Evolutionary conservation across 2,329 filamentous ascomycete species (phyloP).

Genomic region (Penicillium sp.): DNA sequence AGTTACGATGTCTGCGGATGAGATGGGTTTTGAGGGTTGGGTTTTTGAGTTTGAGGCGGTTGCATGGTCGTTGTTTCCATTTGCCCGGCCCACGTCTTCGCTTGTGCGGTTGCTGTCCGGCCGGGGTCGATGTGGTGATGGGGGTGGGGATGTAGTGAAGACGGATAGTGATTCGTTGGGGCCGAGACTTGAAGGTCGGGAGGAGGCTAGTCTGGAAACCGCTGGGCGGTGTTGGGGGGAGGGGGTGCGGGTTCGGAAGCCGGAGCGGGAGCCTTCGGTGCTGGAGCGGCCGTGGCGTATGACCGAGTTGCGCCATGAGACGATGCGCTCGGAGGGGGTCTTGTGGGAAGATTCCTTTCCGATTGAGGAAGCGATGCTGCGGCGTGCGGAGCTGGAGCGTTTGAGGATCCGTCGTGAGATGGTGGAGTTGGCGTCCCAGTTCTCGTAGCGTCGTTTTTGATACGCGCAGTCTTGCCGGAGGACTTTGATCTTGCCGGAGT

Average conservation of each 20-base stretch:
- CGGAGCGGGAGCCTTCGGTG: slow-evolving; percentile 35
- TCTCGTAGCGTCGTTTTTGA: slow-evolving; percentile 64
- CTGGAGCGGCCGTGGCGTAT: slow-evolving; percentile 45
- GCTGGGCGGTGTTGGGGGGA: slow-evolving; percentile 40
- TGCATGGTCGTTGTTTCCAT: slow-evolving; percentile 3
- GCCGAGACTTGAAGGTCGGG: slow-evolving; percentile 19
- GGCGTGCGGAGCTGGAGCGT: slow-evolving; percentile 49
- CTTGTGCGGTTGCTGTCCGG: slow-evolving; percentile 18
- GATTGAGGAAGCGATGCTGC: slow-evolving; percentile 44
- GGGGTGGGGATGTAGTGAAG: slow-evolving; percentile 23
- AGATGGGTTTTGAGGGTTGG: not conserved
- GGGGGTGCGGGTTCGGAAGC: slow-evolving; percentile 36
- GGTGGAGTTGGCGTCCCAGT: slow-evolving; percentile 67
- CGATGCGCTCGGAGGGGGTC: slow-evolving; percentile 64
- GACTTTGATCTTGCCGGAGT: slow-evolving; percentile 79
- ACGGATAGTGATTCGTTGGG: slow-evolving; percentile 24
- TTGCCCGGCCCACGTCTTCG: slow-evolving; percentile 10
- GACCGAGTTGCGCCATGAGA: slow-evolving; percentile 74
- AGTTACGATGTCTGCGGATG: slow-evolving; percentile 19
- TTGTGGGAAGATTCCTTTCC: slow-evolving; percentile 36
- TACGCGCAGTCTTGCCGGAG: slow-evolving; percentile 91
- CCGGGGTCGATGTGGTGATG: slow-evolving; percentile 20
- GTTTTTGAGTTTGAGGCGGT: not conserved
- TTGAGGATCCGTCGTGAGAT: slow-evolving; percentile 60
- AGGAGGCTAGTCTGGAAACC: slow-evolving; percentile 12